These are phyloP conservation scores for Corchorus olitorius DNA, from an alignment of 345 rosid species.

Conservation along the genomic window DNA sequence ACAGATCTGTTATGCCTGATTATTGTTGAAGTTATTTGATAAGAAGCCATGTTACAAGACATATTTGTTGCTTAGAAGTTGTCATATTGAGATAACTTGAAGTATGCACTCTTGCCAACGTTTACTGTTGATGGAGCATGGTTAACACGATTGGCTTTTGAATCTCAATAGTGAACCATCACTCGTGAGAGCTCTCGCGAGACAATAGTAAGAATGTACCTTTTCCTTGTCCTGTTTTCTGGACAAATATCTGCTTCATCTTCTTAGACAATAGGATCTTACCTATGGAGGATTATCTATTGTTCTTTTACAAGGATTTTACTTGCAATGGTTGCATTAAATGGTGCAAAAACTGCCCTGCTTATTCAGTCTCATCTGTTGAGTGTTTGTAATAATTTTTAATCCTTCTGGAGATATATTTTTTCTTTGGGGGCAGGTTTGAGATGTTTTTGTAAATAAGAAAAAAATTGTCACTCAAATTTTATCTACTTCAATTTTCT, in stretches of 20 bases:
- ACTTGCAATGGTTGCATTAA: neutral
- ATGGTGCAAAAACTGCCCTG: neutral
- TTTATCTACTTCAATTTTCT: neutral
- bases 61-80: slow-evolving; percentile 19
- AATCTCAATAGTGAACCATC: neutral
- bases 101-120: slow-evolving; percentile 21
- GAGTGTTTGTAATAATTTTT: neutral
- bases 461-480: neutral
- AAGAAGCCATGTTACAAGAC: slow-evolving; percentile 4
- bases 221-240: neutral
- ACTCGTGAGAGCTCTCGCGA: neutral
- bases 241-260: slow-evolving; percentile 1
- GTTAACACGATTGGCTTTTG: slow-evolving; percentile 24
- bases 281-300: slow-evolving; percentile 6
- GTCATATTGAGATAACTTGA: neutral
- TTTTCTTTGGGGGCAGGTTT: neutral
- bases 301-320: neutral
- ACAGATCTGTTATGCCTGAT: slow-evolving; percentile 18
- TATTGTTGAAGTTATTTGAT: slow-evolving; percentile 17
- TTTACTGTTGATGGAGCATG: slow-evolving; percentile 32
- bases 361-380: neutral
- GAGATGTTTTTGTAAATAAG: neutral
- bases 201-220: neutral
- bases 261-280: neutral
- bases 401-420: neutral